phyloP scores from a whole-genome alignment of 1,139 yeast genomes.

The Blastobotrys indianensis region DNA sequence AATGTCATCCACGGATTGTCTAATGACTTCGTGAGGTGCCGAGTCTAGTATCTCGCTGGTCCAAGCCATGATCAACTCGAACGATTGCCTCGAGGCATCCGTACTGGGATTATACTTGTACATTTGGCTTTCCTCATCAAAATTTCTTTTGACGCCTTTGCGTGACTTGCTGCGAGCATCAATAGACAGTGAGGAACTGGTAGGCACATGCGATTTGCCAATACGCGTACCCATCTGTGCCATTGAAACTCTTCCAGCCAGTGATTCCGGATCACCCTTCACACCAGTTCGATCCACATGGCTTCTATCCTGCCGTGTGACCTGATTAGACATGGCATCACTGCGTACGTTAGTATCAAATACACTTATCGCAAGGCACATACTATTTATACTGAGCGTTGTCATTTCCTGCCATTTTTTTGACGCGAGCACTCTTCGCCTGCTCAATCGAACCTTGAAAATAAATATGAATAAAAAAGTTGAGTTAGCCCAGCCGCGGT shows the following conservation, averaged over 20 bases:
- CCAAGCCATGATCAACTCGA: conserved; percentile 46
- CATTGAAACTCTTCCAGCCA: conserved; percentile 58
- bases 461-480: no score
- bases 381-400: conserved; percentile 17
- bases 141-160: no score
- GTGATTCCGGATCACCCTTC: conserved; percentile 59
- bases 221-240: conserved; percentile 62
- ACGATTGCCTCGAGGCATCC: conserved; percentile 39
- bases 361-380: neutral
- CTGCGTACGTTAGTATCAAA: conserved; percentile 15
- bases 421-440: neutral
- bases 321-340: conserved; percentile 60
- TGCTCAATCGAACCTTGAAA: neutral
- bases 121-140: neutral
- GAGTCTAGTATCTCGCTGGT: conserved; percentile 44
- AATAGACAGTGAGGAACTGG: no score
- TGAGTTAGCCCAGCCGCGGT: no score
- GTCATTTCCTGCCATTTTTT: conserved; percentile 9
- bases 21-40: conserved; percentile 49
- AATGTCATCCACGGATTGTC: conserved; percentile 59
- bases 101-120: conserved; percentile 46
- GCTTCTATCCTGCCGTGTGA: conserved; percentile 53
- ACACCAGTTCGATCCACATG: conserved; percentile 44
- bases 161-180: no score
- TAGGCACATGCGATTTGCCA: no score